A percentile compares a stretch with the other conserved stretches of the same genome.
phyloP scores from a whole-genome alignment of 805 yeast genomes.

The Candida glaebosa region DNA sequence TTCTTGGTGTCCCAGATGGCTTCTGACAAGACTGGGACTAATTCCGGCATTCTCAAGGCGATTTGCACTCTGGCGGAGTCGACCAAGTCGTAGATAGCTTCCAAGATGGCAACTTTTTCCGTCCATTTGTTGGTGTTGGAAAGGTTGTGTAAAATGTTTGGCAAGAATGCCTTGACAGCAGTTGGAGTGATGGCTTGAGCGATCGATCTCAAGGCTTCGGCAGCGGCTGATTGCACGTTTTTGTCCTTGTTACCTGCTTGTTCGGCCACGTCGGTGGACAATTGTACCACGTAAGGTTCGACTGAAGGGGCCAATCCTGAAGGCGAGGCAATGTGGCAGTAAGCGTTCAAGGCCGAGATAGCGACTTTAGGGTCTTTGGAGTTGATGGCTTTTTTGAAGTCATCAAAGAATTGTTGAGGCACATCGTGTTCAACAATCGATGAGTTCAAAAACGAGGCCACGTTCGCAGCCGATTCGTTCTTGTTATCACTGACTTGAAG shows the following conservation, averaged over 20 bases:
- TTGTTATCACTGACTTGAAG: conserved; percentile 90
- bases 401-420: conserved; percentile 81
- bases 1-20: conserved; percentile 99
- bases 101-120: conserved; percentile 89
- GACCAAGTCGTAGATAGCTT: conserved; percentile 81
- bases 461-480: conserved; percentile 75
- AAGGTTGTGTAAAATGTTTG: conserved; percentile 69
- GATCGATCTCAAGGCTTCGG: conserved; percentile 72
- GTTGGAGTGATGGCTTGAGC: conserved; percentile 85
- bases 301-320: conserved; percentile 83
- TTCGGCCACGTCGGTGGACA: conserved; percentile 65
- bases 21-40: conserved; percentile 97
- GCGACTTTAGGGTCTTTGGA: conserved; percentile 69
- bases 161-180: conserved; percentile 86
- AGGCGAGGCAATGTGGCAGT: conserved; percentile 78
- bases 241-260: conserved; percentile 90
- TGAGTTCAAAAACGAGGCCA: conserved; percentile 91
- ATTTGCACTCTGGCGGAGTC: conserved; percentile 93
- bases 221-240: conserved; percentile 70
- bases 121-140: conserved; percentile 88
- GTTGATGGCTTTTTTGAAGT: conserved; percentile 73
- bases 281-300: conserved; percentile 89
- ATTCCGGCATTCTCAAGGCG: conserved; percentile 99
- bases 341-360: conserved; percentile 79
- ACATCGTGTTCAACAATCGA: conserved; percentile 98